Evolutionary conservation across 2,329 filamentous ascomycete genomes (phyloP).

Genomic region (Aspergillus pseudoglaucus): DNA sequence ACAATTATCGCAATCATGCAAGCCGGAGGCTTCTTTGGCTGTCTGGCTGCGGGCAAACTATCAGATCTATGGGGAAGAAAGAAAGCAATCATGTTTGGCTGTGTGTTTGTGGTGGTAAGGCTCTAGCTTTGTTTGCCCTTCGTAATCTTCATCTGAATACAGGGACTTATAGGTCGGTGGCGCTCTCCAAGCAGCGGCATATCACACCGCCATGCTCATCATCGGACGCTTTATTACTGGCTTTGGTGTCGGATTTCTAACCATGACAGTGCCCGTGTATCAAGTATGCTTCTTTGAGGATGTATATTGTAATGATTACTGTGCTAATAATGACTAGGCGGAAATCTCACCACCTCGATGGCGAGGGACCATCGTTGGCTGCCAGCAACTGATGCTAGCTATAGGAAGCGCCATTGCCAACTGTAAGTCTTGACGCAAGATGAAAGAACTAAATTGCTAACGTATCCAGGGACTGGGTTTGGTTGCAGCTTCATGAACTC

Average conservation of each 20-base stretch:
- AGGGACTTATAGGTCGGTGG: conserved; percentile 43
- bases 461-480: not conserved
- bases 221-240: conserved; percentile 49
- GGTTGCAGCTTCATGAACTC: not conserved
- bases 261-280: conserved; percentile 53
- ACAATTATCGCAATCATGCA: not conserved
- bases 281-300: conserved; percentile 15
- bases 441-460: not conserved
- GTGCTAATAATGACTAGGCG: conserved; percentile 31
- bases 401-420: not conserved
- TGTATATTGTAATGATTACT: too few species aligned
- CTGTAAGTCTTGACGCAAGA: not conserved
- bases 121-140: not conserved
- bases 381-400: conserved; percentile 37
- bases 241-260: conserved; percentile 43
- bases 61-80: not conserved
- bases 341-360: conserved; percentile 55
- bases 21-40: not conserved
- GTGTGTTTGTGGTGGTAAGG: not conserved
- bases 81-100: not conserved
- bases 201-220: conserved; percentile 51
- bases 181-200: conserved; percentile 52
- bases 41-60: not conserved
- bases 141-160: not conserved
- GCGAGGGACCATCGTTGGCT: conserved; percentile 44